Evolutionary conservation across 257 asterid genomes (phyloP), one percentile per base, ranked within the genome.

Genomic region (Solanum ossicruentum): DNA sequence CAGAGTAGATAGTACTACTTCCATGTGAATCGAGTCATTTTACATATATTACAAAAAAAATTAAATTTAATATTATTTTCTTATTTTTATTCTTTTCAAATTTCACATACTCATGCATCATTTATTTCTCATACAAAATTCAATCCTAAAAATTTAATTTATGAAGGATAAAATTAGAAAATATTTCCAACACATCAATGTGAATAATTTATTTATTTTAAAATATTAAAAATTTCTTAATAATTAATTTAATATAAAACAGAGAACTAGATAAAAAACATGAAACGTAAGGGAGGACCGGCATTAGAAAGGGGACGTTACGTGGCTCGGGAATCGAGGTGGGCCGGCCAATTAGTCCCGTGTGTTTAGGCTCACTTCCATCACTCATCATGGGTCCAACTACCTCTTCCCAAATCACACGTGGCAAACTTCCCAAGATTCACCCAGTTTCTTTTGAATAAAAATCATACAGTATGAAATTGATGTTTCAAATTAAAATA

Each of bases 311-410:
- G 8, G 55, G 20, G 57, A 55, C 84, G 56, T 73, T 63, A 47
- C 12, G 36, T 20, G 41, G 41, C n/a, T 12, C 12, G 58, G 9
- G 20, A 3, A 4, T 23, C 12, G 21, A 11, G 69, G 43, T 73
- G 3, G 63, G 54, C 58, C 20, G 85, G 80, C 86, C 81, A 71
- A 81, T 15, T 23, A 55, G 77, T 85, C 89, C 84, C 80, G 36
- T 58, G 86, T 26, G 73, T 71, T 45, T 71, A 47, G 81, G 81
- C 57, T 21, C 58, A 43, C 55, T 71, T 41, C 80, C 55, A 71
- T 71, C 54, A 71, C 16, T 45, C 8, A n/a, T 43, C 58, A 45
- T 6, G 57, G 81, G 0, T 20, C 80, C 80, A 11, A 11, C 36
- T 11, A 61, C 67, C 67, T 60, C 12, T 21, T 10, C 15, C 8